These are phyloP conservation scores for Alternaria brassicae DNA, from an alignment of 2,329 filamentous ascomycete species.

Conservation along the genomic window DNA sequence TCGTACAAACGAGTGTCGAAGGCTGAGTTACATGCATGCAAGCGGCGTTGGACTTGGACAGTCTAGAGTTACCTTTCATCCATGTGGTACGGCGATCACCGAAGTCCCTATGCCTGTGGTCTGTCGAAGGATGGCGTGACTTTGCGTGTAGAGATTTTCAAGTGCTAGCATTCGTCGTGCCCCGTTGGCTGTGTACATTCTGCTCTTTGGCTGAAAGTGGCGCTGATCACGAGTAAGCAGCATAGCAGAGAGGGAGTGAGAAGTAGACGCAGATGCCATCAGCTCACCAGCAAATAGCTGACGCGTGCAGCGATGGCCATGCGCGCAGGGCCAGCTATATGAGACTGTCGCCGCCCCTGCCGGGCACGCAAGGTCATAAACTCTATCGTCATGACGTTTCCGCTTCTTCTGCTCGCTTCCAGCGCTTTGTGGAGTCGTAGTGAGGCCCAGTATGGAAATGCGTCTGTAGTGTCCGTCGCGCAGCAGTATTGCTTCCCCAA, in stretches of 20 bases:
- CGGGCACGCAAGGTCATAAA: background rate
- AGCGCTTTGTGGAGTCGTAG: constrained; percentile 1
- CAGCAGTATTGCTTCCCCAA: constrained; percentile 7
- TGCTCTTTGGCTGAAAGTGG: too few relatives aligned
- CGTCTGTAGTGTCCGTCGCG: background rate
- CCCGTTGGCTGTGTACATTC: too few relatives aligned
- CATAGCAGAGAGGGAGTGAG: background rate
- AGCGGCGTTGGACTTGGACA: too few relatives aligned
- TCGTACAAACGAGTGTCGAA: too few relatives aligned
- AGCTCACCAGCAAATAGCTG: background rate
- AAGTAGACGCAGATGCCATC: background rate
- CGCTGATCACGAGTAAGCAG: too few relatives aligned
- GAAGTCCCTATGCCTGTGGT: too few relatives aligned
- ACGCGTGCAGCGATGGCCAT: background rate
- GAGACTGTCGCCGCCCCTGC: background rate
- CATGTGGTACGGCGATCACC: too few relatives aligned
- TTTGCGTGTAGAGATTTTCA: too few relatives aligned
- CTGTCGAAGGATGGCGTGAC: too few relatives aligned
- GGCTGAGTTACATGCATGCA: too few relatives aligned
- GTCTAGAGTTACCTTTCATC: too few relatives aligned
- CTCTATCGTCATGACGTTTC: background rate
- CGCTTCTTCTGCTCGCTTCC: background rate
- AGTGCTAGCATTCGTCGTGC: too few relatives aligned
- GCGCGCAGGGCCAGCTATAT: background rate
- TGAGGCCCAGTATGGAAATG: background rate